These are phyloP conservation scores for Dactylellina parvicollis DNA, from an alignment of 2,329 filamentous ascomycete genomes.

Conservation along the genomic window DNA sequence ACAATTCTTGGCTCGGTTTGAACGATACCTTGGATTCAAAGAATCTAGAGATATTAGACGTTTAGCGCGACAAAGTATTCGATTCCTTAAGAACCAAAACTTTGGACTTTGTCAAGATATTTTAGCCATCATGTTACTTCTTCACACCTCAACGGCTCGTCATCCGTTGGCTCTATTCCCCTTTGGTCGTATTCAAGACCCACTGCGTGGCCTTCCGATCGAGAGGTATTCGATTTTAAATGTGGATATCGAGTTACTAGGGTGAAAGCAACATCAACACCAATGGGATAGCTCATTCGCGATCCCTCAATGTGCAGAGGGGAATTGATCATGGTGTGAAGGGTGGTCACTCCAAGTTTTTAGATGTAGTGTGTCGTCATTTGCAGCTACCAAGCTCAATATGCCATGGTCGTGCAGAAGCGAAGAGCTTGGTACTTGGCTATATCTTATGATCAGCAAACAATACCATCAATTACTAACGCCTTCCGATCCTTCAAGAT, in stretches of 20 bases:
- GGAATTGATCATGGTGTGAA: constrained; percentile 32
- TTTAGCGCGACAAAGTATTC: neutral
- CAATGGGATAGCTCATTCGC: constrained; percentile 24
- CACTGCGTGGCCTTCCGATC: constrained; percentile 2
- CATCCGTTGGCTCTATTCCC: constrained; percentile 7
- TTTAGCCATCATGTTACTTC: neutral
- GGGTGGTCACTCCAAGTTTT: neutral
- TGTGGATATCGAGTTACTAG: neutral
- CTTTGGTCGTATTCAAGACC: neutral
- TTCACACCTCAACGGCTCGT: neutral
- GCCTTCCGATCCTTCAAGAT: neutral
- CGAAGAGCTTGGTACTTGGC: neutral
- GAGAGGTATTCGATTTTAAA: neutral
- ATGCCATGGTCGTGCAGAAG: neutral
- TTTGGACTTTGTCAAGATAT: too few species aligned
- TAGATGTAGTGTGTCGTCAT: neutral
- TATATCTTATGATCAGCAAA: neutral
- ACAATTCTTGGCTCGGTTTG: too few species aligned
- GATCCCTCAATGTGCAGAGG: constrained; percentile 41
- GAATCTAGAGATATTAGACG: too few species aligned
- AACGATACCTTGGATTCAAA: too few species aligned
- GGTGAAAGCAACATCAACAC: neutral
- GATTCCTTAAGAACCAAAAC: neutral
- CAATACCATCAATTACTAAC: neutral
- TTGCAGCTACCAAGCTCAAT: neutral